Evolutionary conservation across 1,284 basidiomycete species (phyloP), one percentile per base, ranked within the genome.

Genomic region (Chondrostereum purpureum): DNA sequence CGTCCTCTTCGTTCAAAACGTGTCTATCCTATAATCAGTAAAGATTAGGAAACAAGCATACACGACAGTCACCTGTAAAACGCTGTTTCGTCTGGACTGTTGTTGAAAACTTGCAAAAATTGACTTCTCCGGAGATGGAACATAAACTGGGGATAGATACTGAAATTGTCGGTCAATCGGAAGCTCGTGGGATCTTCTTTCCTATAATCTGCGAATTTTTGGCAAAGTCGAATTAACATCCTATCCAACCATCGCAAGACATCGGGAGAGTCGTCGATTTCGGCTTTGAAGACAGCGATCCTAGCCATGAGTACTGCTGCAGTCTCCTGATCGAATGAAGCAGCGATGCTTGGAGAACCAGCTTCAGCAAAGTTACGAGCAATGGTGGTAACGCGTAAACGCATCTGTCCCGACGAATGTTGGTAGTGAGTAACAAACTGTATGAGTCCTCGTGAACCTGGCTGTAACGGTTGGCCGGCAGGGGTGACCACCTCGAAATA

Each of bases 81-180:
- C 13, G 95, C 96, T 19, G 94, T 98, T 74, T 99, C 95, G 64
- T 99, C 95, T 4, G 95, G 95, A 73, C 92, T 96, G 74, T 98
- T 99, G 72, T 99, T 99, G 70, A 99, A 99, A 46, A 99, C 95
- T 68, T 99, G 96, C 64, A 99, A 74, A 75, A 99, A 99, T 69
- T 99, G 95, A 73, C 89, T 92, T 62, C 96, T 73, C 48, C 96
- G 80, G 50, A 99, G 68, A 68, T 99, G 96, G 86, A 99, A 99
- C 96, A 99, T 99, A 74, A 99, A 99, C 65, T 99, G 96, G 23
- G 96, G 96, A 67, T 99, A 99, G 59, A 99, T 99, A 64, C 89
- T 92, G 68, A 99, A 99, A 66, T 95, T 95, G 59, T 97, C 93
- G 50, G 83, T 77, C 53, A 99, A 73, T 53, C 93, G 77, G 79